Base-by-base conservation (phyloP, 495 filamentous ascomycete genomes). In the Penicillium psychrofluorescens region DNA sequence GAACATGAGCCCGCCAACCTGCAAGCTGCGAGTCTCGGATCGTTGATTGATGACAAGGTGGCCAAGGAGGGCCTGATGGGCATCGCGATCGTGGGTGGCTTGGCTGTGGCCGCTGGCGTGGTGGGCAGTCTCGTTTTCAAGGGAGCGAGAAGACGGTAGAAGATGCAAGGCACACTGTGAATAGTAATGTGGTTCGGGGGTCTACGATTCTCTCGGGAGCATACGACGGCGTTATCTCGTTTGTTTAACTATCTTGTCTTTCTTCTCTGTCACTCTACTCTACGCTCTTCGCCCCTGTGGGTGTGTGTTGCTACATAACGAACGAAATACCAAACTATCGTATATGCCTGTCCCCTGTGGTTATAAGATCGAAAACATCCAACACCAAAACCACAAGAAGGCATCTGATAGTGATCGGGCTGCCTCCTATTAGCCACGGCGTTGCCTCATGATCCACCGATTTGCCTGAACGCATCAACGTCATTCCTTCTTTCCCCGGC, bases 1-100 rank as follows among this genome's bases (percentile, higher is more conserved):
- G 87, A 94, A 35, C 82, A 88, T 51, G 92, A 98, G 66, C 89
- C 88, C 1, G 80, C 68, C 27, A 98, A 97, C 63, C 59, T 95
- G 49, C 92, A 98, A 62, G 90, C 92, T 13, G 72, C 76, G 22
- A 94, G 91, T 66, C 69, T 98, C 57, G 79, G 84, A 50, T 70
- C 77, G 22, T 66, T 97, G 62, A 95, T 98, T 55, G 90, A 97
- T 60, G 92, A 98, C 53, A 95, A 90, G 66, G 92, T 98, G 46
- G 83, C 88, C 34, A 91, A 81, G 73, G 92, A 98, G 65, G 94
- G 92, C 2, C 55, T 98, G 49, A 71, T 96, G 72, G 92, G 92
- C 28, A 88, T 95, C 48, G 92, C 92, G n/a, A 97, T 98, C 63
- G 79, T 97, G 36, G 89, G 92, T 48, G 92, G 92, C 33, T 75